Conservation (phyloP, 768 basidiomycete species). For the Boletellus ananas region DNA sequence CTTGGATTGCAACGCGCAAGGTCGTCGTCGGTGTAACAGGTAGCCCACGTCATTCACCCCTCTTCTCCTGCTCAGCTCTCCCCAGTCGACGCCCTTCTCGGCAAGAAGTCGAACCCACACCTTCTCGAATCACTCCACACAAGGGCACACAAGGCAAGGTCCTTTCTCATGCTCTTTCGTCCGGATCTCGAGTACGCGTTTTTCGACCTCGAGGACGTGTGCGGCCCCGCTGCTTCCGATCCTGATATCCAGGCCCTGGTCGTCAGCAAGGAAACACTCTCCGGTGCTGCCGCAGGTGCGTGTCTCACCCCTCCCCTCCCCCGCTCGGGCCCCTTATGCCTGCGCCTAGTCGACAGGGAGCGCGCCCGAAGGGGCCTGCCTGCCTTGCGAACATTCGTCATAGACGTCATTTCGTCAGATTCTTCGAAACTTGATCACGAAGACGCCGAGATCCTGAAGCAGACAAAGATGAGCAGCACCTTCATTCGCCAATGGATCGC, state of each 20-base stretch:
- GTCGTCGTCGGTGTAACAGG: conserved; percentile 90
- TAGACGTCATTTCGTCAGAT: conserved; percentile 83
- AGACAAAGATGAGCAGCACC: conserved; percentile 92
- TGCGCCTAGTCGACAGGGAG: conserved; percentile 54
- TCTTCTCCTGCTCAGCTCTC: conserved; percentile 11
- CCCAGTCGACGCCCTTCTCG: conserved; percentile 66
- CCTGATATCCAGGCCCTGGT: conserved; percentile 88
- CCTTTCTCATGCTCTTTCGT: conserved; percentile 69
- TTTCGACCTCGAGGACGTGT: conserved; percentile 78
- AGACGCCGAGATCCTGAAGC: conserved; percentile 66
- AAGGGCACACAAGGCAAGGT: conserved; percentile 56
- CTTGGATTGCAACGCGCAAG: conserved; percentile 74
- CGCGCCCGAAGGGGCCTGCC: conserved; percentile 56
- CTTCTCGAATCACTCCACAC: conserved; percentile 58
- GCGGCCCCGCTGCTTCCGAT: conserved; percentile 88
- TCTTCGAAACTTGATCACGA: conserved; percentile 55
- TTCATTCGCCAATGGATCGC: conserved; percentile 87
- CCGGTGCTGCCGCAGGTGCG: conserved; percentile 71
- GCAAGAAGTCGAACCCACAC: conserved; percentile 65
- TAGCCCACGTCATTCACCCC: conserved; percentile 29
- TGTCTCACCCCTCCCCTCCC: neutral
- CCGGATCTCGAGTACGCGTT: conserved; percentile 63
- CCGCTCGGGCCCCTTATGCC: conserved; percentile 5
- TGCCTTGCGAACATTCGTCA: conserved; percentile 64
- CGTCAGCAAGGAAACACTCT: conserved; percentile 83